Percentiles rank a stretch among this genome's conserved stretches.
Evolutionary conservation across 1,139 yeast genomes (phyloP).

Genomic region (Saccharomyces uvarum): DNA sequence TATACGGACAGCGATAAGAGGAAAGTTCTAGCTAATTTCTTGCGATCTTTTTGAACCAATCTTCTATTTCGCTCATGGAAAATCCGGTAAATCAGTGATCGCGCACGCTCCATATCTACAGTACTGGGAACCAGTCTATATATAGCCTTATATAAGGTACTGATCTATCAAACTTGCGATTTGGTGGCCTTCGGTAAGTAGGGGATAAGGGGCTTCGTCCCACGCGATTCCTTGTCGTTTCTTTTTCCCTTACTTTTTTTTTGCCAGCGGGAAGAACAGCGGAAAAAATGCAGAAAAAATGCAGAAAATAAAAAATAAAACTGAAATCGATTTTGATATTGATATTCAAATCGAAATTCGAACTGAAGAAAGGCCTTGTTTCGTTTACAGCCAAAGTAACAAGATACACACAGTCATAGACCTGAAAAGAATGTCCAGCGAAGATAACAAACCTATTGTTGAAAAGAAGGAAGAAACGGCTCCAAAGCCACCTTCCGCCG

Average conservation of each 20-base stretch:
- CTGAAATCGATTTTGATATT: background rate
- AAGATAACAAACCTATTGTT: conserved; percentile 21
- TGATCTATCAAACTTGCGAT: background rate
- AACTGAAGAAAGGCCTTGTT: background rate
- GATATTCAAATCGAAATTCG: background rate
- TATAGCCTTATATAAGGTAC: background rate
- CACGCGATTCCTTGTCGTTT: background rate
- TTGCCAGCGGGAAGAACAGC: background rate
- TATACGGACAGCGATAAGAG: background rate
- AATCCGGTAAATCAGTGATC: background rate
- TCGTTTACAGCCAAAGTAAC: background rate
- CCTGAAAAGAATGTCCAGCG: conserved; percentile 28
- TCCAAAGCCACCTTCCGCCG: conserved; percentile 54
- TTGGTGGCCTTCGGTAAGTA: background rate
- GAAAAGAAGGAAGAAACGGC: conserved; percentile 23
- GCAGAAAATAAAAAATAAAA: background rate
- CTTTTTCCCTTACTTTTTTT: background rate
- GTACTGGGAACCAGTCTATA: background rate
- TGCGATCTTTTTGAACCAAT: background rate
- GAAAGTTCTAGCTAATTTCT: background rate
- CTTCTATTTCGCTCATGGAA: background rate
- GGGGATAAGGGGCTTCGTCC: conserved; percentile 1
- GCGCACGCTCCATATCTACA: background rate
- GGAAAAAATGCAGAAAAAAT: background rate
- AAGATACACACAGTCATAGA: background rate